phyloP scores from a whole-genome alignment of 768 basidiomycete species.

The Pisolithus tinctorius region DNA sequence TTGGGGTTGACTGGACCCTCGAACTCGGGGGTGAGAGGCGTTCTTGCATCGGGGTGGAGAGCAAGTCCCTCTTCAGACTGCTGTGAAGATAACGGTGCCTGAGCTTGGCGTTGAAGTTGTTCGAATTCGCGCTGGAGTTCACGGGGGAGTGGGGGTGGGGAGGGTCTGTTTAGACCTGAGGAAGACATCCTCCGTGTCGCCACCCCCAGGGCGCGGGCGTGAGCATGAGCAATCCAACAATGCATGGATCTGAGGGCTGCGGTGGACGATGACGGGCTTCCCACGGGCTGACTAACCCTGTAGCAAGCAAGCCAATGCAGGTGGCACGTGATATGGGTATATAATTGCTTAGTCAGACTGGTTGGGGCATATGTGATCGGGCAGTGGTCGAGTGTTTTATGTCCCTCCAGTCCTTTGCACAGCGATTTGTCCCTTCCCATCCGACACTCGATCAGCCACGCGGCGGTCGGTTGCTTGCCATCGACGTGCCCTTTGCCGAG shows the following conservation, averaged over 20 bases:
- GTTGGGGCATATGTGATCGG: no score
- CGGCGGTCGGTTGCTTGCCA: neutral
- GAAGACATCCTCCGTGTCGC: slow-evolving; percentile 16
- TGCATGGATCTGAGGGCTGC: no score
- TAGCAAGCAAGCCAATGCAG: no score
- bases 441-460: no score
- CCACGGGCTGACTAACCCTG: no score
- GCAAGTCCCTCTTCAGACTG: slow-evolving; percentile 34
- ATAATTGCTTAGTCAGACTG: no score
- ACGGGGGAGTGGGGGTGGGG: slow-evolving; percentile 69
- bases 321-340: no score
- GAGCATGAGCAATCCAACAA: no score
- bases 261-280: no score
- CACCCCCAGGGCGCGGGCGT: neutral
- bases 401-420: no score
- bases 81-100: slow-evolving; percentile 33
- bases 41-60: slow-evolving; percentile 65
- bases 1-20: slow-evolving; percentile 74
- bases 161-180: slow-evolving; percentile 46
- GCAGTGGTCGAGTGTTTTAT: no score
- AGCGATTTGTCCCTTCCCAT: no score
- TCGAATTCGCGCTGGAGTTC: slow-evolving; percentile 84
- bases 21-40: slow-evolving; percentile 58
- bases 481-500: neutral
- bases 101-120: slow-evolving; percentile 62